Percentiles rank a stretch among this genome's conserved stretches.
These are phyloP conservation scores for Candida dendrica DNA, from an alignment of 805 yeast species.

Conservation along the genomic window DNA sequence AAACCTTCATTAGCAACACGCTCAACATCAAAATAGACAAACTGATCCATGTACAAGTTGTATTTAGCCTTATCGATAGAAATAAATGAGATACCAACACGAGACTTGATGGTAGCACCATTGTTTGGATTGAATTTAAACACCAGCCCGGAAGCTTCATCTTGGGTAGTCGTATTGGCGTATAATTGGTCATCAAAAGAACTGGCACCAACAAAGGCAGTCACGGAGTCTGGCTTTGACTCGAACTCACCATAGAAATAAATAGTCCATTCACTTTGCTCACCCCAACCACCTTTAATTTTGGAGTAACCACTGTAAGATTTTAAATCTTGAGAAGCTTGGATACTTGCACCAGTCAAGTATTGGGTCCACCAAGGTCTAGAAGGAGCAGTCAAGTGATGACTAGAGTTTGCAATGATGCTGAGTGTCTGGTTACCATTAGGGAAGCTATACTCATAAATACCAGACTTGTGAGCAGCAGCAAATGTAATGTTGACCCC, in stretches of 20 bases:
- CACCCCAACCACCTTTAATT: constrained; percentile 27
- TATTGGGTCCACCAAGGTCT: constrained; percentile 28
- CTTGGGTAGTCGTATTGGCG: constrained; percentile 3
- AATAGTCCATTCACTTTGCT: constrained; percentile 22
- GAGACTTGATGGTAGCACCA: background rate
- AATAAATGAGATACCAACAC: constrained; percentile 25
- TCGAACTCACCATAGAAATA: constrained; percentile 26
- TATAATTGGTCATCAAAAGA: background rate
- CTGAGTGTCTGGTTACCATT: constrained; percentile 5
- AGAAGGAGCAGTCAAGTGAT: constrained; percentile 21
- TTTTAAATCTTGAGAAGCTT: constrained; percentile 7
- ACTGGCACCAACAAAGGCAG: constrained; percentile 9
- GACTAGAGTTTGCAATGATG: constrained; percentile 23
- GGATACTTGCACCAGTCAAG: constrained; percentile 21
- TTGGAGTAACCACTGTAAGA: constrained; percentile 21
- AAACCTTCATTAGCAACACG: background rate
- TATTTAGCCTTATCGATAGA: constrained; percentile 23
- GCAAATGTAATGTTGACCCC: constrained; percentile 23
- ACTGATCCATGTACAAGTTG: constrained; percentile 15
- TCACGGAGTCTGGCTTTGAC: constrained; percentile 8
- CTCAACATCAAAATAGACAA: constrained; percentile 2
- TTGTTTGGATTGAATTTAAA: constrained; percentile 13
- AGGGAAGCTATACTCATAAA: constrained; percentile 21
- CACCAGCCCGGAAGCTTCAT: constrained; percentile 20
- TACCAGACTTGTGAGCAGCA: constrained; percentile 22